Evolutionary conservation across 805 yeast species (phyloP), one percentile per base, ranked within the genome.

Genomic region (Torulaspora microellipsoides): DNA sequence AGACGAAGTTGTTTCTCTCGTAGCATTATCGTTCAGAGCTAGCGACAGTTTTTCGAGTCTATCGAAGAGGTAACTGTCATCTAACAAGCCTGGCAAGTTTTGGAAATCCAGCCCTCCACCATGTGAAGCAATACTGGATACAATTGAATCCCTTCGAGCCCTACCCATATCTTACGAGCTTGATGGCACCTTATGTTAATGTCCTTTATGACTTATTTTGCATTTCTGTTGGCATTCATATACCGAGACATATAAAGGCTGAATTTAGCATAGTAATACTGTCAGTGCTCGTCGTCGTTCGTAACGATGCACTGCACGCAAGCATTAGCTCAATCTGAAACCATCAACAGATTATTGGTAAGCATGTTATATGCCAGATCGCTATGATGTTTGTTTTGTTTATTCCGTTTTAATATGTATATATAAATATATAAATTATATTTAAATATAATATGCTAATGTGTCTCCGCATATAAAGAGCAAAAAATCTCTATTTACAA

Each of bases 141-240:
- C 87, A 47, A 81, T 74, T 2, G 89, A 81, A 46, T 76, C 73
- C 42, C 81, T 72, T 55, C 88, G 68, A 7, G 72, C 69, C 47
- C 80, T 65, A 2, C 47, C 43, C 59, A 53, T 56, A 7, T 8
- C 25, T 17, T 20, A 20, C 7, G 25, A 5, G 13, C 25, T 27
- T 10, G 25, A 15, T 8, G 10, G 5, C 27, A 27, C 11, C 27
- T 15, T 13, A 9, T 15, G 12, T 23, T 13, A 25, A 31, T 4
- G 32, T 12, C 27, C 30, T 29, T 31, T n/a, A 14, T 12, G 25
- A 15, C 14, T 14, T 12, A 31, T n/a, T 5, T 25, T 34, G 29
- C 13, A 23, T 15, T 11, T 13, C 2, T 38, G 29, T 15, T 25
- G 34, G 23, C 36, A 36, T 38, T 23, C 14, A 34, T 34, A 28